Base-by-base conservation (phyloP, 2,329 filamentous ascomycete species). In the Arthroderma sp. region DNA sequence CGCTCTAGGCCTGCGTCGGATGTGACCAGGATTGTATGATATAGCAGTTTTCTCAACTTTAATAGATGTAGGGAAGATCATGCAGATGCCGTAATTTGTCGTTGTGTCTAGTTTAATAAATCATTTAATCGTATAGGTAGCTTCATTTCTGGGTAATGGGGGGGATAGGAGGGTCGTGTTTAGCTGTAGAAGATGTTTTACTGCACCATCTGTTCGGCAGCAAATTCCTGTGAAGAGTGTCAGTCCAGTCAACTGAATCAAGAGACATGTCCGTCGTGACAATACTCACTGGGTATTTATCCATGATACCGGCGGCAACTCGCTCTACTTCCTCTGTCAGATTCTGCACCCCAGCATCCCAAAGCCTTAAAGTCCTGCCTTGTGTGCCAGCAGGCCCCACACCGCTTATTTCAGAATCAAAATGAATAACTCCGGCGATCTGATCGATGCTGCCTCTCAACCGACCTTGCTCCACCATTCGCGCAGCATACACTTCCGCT, bases 401-500 rank as follows among this genome's bases (percentile, higher is more conserved):
- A 47, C 77, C 83, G 44, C 78, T 77, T 57, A 79, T 79, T 59
- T 81, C 57, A 65, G 71, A 63, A 32, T 91, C 85, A 60, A 98
- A 98, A 68, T 80, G 87, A 48, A 98, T 88, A 7, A 88, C 69
- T 9, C 83, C 75, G 46, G 87, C 85, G 46, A 98, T 88, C 69
- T 98, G 91, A 64, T 98, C 89, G 57, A 98, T 96, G 46, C 82
- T 80, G 5, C 89, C 91, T 3, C 82, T 77, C 42, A 98, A 66
- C 30, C 91, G 79, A 6, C 85, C 87, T 63, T 95, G 88, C 69
- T 96, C 88, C 55, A 98, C 85, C 91, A 98, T 98, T 54, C 79
- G 75, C 4, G 89, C 87, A 8, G 89, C 91, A 44, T 91, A 95
- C 47, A 83, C 80, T 69, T 98, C 91, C 3, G 89, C 89, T 61